Percentiles rank a stretch among this genome's conserved stretches.
Evolutionary conservation across 2,329 filamentous ascomycete genomes (phyloP).

Genomic region (Chaetomium globosum): DNA sequence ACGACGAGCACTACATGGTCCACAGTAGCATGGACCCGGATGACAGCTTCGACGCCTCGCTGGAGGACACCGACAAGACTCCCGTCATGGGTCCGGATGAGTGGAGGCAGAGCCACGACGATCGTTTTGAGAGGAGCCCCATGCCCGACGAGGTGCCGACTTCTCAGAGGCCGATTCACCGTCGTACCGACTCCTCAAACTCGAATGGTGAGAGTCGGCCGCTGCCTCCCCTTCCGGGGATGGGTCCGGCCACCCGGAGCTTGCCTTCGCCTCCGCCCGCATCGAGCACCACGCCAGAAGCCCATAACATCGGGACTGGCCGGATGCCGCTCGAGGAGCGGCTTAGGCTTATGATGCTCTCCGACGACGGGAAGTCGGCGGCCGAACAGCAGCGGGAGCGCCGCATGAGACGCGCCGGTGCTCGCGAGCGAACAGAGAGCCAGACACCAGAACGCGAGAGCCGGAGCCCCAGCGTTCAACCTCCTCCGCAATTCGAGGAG

Average conservation of each 20-base stretch:
- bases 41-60: constrained; percentile 92
- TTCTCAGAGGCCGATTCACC: constrained; percentile 56
- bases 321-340: constrained; percentile 86
- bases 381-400: constrained; percentile 69
- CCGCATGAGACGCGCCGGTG: constrained; percentile 64
- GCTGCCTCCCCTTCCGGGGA: constrained; percentile 79
- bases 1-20: constrained; percentile 56
- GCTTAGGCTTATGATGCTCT: constrained; percentile 84
- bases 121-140: constrained; percentile 67
- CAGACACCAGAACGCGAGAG: constrained; percentile 49
- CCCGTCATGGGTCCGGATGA: constrained; percentile 97
- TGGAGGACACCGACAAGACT: constrained; percentile 96
- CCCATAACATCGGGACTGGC: constrained; percentile 71
- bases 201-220: constrained; percentile 83
- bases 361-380: constrained; percentile 65
- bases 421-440: constrained; percentile 51
- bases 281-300: constrained; percentile 72
- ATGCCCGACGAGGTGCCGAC: constrained; percentile 59
- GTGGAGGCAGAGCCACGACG: constrained; percentile 71
- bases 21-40: constrained; percentile 66
- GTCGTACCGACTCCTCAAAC: constrained; percentile 70
- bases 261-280: constrained; percentile 75
- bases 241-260: constrained; percentile 50
- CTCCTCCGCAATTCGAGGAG: constrained; percentile 45
- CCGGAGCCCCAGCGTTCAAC: constrained; percentile 36